phyloP scores from a whole-genome alignment of 768 basidiomycete genomes.

The Lactarius vividus region DNA sequence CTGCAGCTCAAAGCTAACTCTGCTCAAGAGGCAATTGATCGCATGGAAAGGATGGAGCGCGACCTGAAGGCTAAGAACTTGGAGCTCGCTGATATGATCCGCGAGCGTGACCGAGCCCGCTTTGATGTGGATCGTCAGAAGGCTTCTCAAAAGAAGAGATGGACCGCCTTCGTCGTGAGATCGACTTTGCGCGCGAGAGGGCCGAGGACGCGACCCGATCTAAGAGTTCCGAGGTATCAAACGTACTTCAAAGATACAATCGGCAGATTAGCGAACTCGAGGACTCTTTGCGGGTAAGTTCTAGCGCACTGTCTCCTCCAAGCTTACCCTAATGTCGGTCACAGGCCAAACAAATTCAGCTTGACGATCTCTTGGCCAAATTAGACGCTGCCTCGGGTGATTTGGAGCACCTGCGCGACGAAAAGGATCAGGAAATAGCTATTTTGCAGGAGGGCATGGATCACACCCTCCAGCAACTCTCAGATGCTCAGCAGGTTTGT shows the following conservation, averaged over 20 bases:
- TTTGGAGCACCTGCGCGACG: conserved; percentile 79
- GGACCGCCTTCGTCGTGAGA: conserved; percentile 87
- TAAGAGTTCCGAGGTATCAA: conserved; percentile 91
- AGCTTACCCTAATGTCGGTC: conserved; percentile 12
- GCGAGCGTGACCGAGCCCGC: conserved; percentile 92
- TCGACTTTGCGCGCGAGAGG: conserved; percentile 95
- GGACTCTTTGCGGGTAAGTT: conserved; percentile 81
- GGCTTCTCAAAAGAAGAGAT: conserved; percentile 93
- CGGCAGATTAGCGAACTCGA: conserved; percentile 95
- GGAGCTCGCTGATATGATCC: conserved; percentile 97
- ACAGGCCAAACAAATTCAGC: conserved; percentile 93
- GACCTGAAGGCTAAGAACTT: conserved; percentile 98
- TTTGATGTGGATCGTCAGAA: conserved; percentile 95
- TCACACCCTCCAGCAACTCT: conserved; percentile 80
- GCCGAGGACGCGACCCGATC: conserved; percentile 89
- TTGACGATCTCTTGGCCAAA: conserved; percentile 86
- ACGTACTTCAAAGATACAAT: conserved; percentile 89
- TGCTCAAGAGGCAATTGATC: conserved; percentile 95
- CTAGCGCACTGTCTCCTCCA: not conserved
- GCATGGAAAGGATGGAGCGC: conserved; percentile 98
- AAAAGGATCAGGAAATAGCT: conserved; percentile 95
- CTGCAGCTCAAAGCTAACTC: conserved; percentile 98
- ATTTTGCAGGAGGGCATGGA: conserved; percentile 97
- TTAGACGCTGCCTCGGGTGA: conserved; percentile 73
- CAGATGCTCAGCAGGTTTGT: conserved; percentile 79